These are phyloP conservation scores for Pichia eremophila DNA, from an alignment of 805 yeast genomes.

Conservation along the genomic window DNA sequence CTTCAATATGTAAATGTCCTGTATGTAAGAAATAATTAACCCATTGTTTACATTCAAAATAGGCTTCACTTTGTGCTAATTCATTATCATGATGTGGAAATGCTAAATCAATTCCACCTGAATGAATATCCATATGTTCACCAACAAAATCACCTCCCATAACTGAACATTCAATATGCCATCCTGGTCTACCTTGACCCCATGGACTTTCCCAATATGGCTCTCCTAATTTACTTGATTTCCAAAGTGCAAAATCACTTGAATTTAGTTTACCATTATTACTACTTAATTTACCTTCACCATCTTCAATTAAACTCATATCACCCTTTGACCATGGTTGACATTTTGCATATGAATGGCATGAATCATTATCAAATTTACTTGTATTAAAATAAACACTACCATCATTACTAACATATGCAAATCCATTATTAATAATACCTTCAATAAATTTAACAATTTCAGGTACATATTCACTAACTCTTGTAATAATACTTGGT, in stretches of 20 bases:
- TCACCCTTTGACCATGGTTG: slow-evolving; percentile 98
- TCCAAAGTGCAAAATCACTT: slow-evolving; percentile 95
- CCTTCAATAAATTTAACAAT: slow-evolving; percentile 68
- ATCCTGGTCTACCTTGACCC: slow-evolving; percentile 98
- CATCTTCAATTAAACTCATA: slow-evolving; percentile 77
- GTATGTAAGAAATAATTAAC: slow-evolving; percentile 93
- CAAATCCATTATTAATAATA: slow-evolving; percentile 75
- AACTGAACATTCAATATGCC: slow-evolving; percentile 99
- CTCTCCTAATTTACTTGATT: slow-evolving; percentile 92
- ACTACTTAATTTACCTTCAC: slow-evolving; percentile 73
- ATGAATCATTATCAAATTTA: slow-evolving; percentile 59
- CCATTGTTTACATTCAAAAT: slow-evolving; percentile 87
- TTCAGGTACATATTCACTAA: slow-evolving; percentile 91
- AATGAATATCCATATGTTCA: slow-evolving; percentile 78
- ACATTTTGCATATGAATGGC: slow-evolving; percentile 85
- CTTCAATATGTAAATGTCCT: slow-evolving; percentile 96
- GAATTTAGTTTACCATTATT: slow-evolving; percentile 54
- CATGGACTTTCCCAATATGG: slow-evolving; percentile 93
- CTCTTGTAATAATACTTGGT: slow-evolving; percentile 83
- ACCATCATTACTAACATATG: slow-evolving; percentile 76
- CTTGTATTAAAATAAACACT: slow-evolving; percentile 93
- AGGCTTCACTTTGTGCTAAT: slow-evolving; percentile 94
- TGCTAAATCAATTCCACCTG: slow-evolving; percentile 95
- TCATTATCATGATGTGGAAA: slow-evolving; percentile 99
- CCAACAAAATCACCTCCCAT: slow-evolving; percentile 94